Base-by-base conservation (phyloP, 2,329 filamentous ascomycete species). In the Neonectria coccinea region DNA sequence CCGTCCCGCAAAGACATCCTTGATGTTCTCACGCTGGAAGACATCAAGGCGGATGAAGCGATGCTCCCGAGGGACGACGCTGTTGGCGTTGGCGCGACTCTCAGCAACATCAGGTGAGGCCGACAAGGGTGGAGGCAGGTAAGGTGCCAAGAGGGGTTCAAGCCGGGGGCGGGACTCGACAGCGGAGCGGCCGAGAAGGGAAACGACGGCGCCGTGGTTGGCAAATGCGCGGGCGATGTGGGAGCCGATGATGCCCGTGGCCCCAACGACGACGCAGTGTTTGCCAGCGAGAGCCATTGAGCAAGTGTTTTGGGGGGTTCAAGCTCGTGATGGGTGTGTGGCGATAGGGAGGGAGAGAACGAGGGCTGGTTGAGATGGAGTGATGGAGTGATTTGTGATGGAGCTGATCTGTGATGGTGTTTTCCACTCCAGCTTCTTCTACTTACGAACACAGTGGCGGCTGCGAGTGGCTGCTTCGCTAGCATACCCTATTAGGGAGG, bases 151-250 rank as follows among this genome's bases (percentile, higher is more conserved):
- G 20, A 78, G 75, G 29, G 75, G 66, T 56, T 79, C 78, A 16
- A 79, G 71, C 22, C 79, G 73, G 11, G 84, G 81, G 25, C 77
- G 70, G 25, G 88, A 81, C n/a, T 81, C 79, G 18, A 80, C 69
- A 42, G 79, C 75, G 52, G 84, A 83, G 65, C 90, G 86, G 48
- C 88, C 89, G 20, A 92, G 82, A 10, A 93, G 82, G 16, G 89
- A 85, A 67, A 87, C 85, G 27, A 79, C 77, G 42, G 85, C 89
- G 33, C 89, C 91, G 63, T 89, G 84, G 56, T 76, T 74, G 20
- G 91, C 87, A 73, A 94, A 91, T n/a, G 86, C 83, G 41, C 81
- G 77, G 10, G 91, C 91, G 59, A 94, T 91, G 56, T 88, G 86
- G 45, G 84, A 81, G 48, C 92, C 92, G 70, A 94, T 93, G 57